phyloP scores from a whole-genome alignment of 225 moss, liverwort and hornwort species.

The Physcomitrellopsis africana region DNA sequence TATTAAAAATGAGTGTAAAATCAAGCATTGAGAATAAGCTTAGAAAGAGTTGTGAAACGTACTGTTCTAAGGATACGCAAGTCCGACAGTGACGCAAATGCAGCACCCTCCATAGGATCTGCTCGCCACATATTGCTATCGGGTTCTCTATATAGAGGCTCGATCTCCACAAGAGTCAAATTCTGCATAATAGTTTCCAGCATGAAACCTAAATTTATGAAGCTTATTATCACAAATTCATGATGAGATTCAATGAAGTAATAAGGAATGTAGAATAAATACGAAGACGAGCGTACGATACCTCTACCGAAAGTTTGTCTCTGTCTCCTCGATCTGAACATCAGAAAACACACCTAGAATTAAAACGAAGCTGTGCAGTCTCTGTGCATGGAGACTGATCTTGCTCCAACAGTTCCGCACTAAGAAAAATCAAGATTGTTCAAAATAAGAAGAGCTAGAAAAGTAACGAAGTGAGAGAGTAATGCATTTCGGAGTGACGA shows the following conservation, averaged over 20 bases:
- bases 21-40: not conserved
- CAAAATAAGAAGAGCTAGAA: not conserved
- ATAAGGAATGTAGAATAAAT: conserved; percentile 2
- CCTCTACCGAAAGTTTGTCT: conserved; percentile 76
- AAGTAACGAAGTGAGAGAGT: not conserved
- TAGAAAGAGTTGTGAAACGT: conserved; percentile 14
- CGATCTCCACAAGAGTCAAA: conserved; percentile 79
- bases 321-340: conserved; percentile 73
- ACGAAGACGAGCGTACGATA: conserved; percentile 26
- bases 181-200: conserved; percentile 48
- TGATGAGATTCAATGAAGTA: conserved; percentile 6
- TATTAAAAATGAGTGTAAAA: not conserved
- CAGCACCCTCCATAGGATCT: conserved; percentile 80
- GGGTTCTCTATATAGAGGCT: conserved; percentile 68
- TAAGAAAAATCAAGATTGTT: not conserved
- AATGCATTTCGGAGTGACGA: conserved; percentile 13
- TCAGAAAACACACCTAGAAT: conserved; percentile 8
- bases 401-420: not conserved
- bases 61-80: conserved; percentile 67
- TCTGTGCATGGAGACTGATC: conserved; percentile 5
- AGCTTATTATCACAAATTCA: not conserved
- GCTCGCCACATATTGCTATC: conserved; percentile 67
- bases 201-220: conserved; percentile 11
- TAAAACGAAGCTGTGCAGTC: not conserved
- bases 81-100: conserved; percentile 65